phyloP scores from a whole-genome alignment of 441 rosid species.

The Populus tomentosa region DNA sequence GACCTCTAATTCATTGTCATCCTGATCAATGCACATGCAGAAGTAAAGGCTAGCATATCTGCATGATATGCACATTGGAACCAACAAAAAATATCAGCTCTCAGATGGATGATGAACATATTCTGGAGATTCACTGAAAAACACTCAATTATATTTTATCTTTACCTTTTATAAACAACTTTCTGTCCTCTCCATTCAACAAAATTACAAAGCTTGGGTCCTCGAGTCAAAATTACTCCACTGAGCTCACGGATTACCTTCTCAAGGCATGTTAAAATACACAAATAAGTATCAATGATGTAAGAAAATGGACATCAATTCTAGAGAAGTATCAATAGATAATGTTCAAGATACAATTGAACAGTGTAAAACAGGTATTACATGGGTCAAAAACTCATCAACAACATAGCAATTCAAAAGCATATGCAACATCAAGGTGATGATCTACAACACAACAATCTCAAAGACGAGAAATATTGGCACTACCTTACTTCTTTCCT shows the following conservation, averaged over 20 bases:
- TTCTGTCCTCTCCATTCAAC: slow-evolving; percentile 93
- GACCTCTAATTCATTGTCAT: slow-evolving; percentile 85
- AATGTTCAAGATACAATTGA: background rate
- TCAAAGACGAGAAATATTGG: background rate
- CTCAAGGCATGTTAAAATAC: background rate
- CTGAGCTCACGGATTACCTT: slow-evolving; percentile 94
- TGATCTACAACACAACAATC: background rate
- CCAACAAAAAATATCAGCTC: slow-evolving; percentile 7
- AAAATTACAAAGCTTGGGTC: slow-evolving; percentile 92
- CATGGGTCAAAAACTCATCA: background rate
- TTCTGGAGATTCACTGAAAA: background rate
- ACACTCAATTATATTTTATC: background rate
- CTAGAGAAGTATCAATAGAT: background rate
- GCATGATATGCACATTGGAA: slow-evolving; percentile 18
- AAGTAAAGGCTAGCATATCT: slow-evolving; percentile 98
- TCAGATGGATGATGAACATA: background rate
- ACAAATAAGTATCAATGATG: background rate
- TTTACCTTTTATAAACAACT: slow-evolving; percentile 90
- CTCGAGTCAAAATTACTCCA: slow-evolving; percentile 72
- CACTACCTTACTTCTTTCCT: slow-evolving; percentile 62
- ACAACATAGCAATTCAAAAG: background rate
- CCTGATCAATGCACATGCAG: slow-evolving; percentile 96
- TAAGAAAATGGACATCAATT: background rate
- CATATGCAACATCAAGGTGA: background rate
- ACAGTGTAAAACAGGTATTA: background rate